Conservation (phyloP, 1,139 yeast genomes). For the Dujonia santamariae region DNA sequence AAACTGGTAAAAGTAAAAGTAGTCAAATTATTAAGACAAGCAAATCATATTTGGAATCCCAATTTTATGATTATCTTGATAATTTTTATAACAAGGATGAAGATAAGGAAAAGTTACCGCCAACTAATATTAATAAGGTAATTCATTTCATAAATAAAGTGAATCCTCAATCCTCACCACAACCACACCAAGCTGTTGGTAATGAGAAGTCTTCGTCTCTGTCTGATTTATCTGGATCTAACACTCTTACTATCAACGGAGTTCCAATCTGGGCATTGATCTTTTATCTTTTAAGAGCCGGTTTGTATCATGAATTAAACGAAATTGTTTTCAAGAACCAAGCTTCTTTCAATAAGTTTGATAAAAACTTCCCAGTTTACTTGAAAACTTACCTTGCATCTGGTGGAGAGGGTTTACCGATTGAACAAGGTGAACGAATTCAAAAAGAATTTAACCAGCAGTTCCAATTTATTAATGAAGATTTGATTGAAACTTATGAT, state of each 20-base stretch:
- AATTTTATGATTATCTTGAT: constrained; percentile 74
- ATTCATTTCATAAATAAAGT: constrained; percentile 60
- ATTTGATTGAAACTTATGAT: constrained; percentile 53
- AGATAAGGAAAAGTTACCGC: constrained; percentile 53
- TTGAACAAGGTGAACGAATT: constrained; percentile 66
- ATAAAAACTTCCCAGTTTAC: constrained; percentile 78
- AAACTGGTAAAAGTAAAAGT: not conserved
- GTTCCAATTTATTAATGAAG: constrained; percentile 61
- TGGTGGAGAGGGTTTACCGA: constrained; percentile 42
- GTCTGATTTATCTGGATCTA: constrained; percentile 14
- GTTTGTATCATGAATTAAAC: constrained; percentile 74
- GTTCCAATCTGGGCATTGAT: constrained; percentile 90
- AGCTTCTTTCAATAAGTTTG: constrained; percentile 73
- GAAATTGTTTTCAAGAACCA: constrained; percentile 31
- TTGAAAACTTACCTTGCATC: constrained; percentile 68
- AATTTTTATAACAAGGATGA: constrained; percentile 59
- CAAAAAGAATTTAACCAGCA: constrained; percentile 83
- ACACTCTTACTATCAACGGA: constrained; percentile 60
- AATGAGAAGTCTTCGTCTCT: constrained; percentile 13
- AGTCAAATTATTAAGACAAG: constrained; percentile 46
- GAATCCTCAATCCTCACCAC: constrained; percentile 37
- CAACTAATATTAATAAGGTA: constrained; percentile 70
- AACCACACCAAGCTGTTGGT: constrained; percentile 11
- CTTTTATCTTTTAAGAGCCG: constrained; percentile 81
- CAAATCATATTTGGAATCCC: constrained; percentile 63